Conservation (phyloP, 305 asterid species). For the Solanum aculeatissimum region DNA sequence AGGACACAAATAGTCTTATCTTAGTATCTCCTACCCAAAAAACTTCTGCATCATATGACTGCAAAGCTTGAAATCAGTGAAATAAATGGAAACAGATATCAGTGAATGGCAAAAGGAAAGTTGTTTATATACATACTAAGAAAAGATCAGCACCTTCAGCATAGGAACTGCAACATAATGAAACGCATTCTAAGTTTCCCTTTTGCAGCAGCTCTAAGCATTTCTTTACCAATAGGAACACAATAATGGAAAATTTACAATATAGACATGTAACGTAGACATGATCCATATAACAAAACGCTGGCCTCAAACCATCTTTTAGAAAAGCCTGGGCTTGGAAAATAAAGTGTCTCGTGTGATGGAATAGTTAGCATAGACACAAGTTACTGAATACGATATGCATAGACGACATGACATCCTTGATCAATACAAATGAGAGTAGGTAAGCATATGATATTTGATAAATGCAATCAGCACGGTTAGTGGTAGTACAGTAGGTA, state of each 20-base stretch:
- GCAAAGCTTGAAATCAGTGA: neutral
- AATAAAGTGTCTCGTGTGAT: neutral
- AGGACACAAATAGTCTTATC: slow-evolving; percentile 2
- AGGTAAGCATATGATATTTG: neutral
- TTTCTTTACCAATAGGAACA: neutral
- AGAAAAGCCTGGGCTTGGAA: neutral
- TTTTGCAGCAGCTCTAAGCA: neutral
- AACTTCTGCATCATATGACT: neutral
- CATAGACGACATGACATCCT: neutral
- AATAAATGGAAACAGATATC: neutral
- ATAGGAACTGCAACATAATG: neutral
- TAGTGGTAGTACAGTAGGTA: neutral
- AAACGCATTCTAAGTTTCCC: neutral
- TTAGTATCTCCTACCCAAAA: neutral
- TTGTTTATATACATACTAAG: neutral
- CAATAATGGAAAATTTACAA: neutral
- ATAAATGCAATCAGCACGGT: neutral
- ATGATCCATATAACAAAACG: neutral
- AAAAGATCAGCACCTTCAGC: neutral
- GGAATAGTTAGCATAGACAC: neutral
- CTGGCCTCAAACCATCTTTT: no score
- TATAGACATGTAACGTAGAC: neutral
- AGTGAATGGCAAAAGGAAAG: neutral
- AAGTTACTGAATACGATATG: neutral
- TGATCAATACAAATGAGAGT: neutral